Conservation (phyloP, 176 grass and related monocot species). For the Musa beccarii region DNA sequence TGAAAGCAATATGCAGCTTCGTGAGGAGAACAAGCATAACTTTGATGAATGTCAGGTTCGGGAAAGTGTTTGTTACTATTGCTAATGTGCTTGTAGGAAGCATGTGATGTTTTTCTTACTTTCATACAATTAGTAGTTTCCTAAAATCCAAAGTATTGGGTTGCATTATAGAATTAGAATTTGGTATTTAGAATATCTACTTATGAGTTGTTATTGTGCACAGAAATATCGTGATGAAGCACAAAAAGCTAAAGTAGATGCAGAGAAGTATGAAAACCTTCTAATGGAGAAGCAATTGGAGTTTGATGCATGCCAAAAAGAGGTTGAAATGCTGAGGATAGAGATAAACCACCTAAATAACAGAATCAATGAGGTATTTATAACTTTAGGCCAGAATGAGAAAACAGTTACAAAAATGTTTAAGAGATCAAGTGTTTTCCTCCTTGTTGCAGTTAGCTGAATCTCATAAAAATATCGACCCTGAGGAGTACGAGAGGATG, state of each 20-base stretch:
- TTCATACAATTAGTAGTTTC: neutral
- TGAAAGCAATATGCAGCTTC: conserved; percentile 98
- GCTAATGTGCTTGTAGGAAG: neutral
- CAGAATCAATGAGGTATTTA: conserved; percentile 64
- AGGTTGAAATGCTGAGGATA: conserved; percentile 44
- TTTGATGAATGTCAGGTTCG: conserved; percentile 88
- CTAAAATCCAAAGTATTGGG: neutral
- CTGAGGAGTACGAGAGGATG: conserved; percentile 55
- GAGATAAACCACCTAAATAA: conserved; percentile 67
- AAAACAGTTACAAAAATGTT: too few relatives aligned
- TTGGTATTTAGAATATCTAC: too few relatives aligned
- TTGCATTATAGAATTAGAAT: neutral
- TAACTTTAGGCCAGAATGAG: neutral
- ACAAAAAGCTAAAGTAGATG: conserved; percentile 75
- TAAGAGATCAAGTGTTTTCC: neutral
- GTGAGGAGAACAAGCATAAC: conserved; percentile 91
- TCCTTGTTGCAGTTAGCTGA: conserved; percentile 62
- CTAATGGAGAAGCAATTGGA: conserved; percentile 60
- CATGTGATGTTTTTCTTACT: neutral
- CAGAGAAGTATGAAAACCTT: conserved; percentile 55
- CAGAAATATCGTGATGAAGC: conserved; percentile 77
- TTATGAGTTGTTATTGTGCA: neutral
- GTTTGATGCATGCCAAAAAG: conserved; percentile 48
- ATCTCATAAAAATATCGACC: conserved; percentile 64
- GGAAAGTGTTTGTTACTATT: conserved; percentile 11